Base-by-base conservation (phyloP, 768 basidiomycete species). In the Mycena galopus region DNA sequence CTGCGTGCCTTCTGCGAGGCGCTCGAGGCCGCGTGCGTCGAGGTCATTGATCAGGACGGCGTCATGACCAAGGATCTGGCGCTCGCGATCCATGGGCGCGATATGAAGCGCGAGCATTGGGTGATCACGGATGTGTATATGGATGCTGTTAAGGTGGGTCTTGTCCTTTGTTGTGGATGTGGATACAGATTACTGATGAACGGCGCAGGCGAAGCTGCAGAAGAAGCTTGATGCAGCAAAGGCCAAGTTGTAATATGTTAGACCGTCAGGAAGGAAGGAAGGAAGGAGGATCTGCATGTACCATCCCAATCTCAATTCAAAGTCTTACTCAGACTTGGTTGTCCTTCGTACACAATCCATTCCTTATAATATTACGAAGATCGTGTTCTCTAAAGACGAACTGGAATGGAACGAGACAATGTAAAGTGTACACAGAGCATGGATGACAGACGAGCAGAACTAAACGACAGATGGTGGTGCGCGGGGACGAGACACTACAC, bases 51-150 rank as follows among this genome's bases (percentile, higher is more conserved):
- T 80, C 79, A 87, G 77, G 96, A 98, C 78, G 92, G 93, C 0
- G 79, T 98, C 64, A 98, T 98, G 97, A 98, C 96, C 69, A 98
- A 98, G 89, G 97, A 99, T 84, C 85, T 99, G 59, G 97, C 97
- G 33, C 86, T 99, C 27, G 92, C 96, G 2, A 98, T 98, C 79
- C 93, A 98, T 77, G 97, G 97, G 42, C 94, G 93, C 87, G 81
- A 89, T 74, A 91, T 97, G 94, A 91, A 92, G 86, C 88, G 97
- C 77, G 96, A 96, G 77, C 94, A 98, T 83, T 99, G 96, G 95
- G 97, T 98, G n/a, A 84, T 96, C 29, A 98, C 96, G 4, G 91
- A 95, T 81, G 93, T 88, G 55, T 98, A 97, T 80, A 93, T 98
- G 95, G 95, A 97, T 82, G 89, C 92, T 60, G 96, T 97, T 58